Percentiles rank a stretch among this genome's conserved stretches.
phyloP scores from a whole-genome alignment of 2,329 filamentous ascomycete species.

The Fusarium drepaniforme region DNA sequence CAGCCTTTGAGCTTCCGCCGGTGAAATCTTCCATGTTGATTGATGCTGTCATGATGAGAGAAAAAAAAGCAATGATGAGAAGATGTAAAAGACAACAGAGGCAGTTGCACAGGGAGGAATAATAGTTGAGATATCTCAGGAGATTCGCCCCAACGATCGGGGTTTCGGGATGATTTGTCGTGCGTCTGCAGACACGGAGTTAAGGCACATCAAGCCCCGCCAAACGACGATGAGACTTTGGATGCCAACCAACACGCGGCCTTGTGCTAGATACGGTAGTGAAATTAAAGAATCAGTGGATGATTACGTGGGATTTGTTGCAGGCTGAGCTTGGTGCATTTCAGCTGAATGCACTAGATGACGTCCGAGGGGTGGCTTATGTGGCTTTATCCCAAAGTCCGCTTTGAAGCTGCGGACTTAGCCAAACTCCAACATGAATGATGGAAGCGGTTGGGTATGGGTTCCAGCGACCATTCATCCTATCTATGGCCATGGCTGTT shows the following conservation, averaged over 20 bases:
- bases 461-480: not conserved
- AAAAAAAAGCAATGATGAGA: not conserved
- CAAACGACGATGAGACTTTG: slow-evolving; percentile 14
- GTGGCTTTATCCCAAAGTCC: slow-evolving; percentile 21
- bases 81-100: not conserved
- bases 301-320: slow-evolving; percentile 10
- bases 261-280: not conserved
- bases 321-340: slow-evolving; percentile 17
- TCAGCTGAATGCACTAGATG: not conserved
- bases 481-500: not conserved
- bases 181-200: slow-evolving; percentile 25
- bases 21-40: slow-evolving; percentile 50
- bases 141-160: slow-evolving; percentile 37
- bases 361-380: not conserved
- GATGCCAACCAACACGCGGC: slow-evolving; percentile 33
- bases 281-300: not conserved
- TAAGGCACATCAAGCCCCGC: slow-evolving; percentile 32
- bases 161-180: slow-evolving; percentile 30
- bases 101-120: slow-evolving; percentile 11
- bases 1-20: slow-evolving; percentile 66
- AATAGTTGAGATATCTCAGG: slow-evolving; percentile 37
- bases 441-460: slow-evolving; percentile 22
- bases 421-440: not conserved
- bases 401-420: slow-evolving; percentile 27
- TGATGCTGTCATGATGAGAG: slow-evolving; percentile 31